Evolutionary conservation across 768 basidiomycete genomes (phyloP).

Genomic region (Rhodotorula taiwanensis): DNA sequence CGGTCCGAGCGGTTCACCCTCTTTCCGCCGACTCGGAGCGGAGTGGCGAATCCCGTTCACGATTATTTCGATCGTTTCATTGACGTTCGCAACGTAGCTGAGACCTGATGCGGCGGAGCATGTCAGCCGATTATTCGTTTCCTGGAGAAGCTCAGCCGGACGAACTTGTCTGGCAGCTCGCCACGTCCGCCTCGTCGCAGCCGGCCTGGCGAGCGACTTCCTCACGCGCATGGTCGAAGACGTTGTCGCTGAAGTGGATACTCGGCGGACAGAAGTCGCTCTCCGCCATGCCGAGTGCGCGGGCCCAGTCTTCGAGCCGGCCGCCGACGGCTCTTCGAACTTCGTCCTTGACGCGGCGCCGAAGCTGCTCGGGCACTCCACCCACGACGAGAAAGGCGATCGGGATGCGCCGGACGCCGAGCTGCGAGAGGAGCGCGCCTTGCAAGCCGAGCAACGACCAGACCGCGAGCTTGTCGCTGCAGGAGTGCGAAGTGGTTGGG

Average conservation of each 20-base stretch:
- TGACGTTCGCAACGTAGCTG: neutral
- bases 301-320: constrained; percentile 57
- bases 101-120: neutral
- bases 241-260: neutral
- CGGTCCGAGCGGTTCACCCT: constrained; percentile 51
- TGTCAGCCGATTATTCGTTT: neutral
- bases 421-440: constrained; percentile 61
- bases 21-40: constrained; percentile 56
- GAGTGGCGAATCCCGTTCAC: constrained; percentile 77
- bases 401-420: constrained; percentile 58
- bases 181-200: neutral
- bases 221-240: constrained; percentile 7
- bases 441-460: constrained; percentile 83
- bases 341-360: constrained; percentile 43
- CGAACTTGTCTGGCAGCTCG: constrained; percentile 21
- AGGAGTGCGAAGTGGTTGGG: constrained; percentile 77
- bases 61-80: constrained; percentile 57
- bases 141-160: neutral
- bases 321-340: constrained; percentile 60
- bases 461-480: constrained; percentile 85
- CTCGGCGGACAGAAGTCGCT: neutral
- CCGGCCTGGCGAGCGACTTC: neutral
- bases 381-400: constrained; percentile 63
- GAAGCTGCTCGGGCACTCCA: constrained; percentile 54
- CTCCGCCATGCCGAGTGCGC: constrained; percentile 37